Evolutionary conservation across 2,329 filamentous ascomycete species (phyloP), one percentile per base, ranked within the genome.

Genomic region (Alternaria dauci): DNA sequence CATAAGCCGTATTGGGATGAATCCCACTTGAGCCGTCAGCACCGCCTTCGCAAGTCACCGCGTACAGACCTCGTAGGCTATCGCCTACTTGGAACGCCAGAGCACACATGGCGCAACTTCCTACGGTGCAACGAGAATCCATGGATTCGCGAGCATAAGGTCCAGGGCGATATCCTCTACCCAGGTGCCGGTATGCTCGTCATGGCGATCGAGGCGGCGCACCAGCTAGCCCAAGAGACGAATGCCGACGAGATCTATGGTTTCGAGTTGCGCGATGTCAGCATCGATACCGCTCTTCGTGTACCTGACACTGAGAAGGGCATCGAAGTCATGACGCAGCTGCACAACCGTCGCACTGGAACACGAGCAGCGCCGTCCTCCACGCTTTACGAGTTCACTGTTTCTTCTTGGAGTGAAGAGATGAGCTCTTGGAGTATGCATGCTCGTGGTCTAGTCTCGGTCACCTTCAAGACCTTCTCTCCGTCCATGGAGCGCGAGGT

Each of bases 101-200:
- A 57, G 34, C 53, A 47, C 39, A 46, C 30, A 34, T 58, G 62
- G 66, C 41, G 57, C n/a, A 67, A 62, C 48, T 54, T 56, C 16
- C 18, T 69, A 5, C 46, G 55, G 11, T 41, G 57, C 23, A 41
- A 53, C 9, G 59, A 61, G 7, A 41, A 66, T 4, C 53, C 58
- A 2, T 70, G 68, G 68, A 36, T 69, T 3, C 20, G 39, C 8
- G 68, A 65, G 43, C 68, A 70, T 42, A 46, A 46, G 1, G 32
- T 71, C 11, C 30, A 64, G 8, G 59, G 60, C 8, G 69, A 78
- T 7, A 67, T 80, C 1, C 66, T 85, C 2, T 83, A 82, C 42
- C 83, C 83, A 0, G 78, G 67, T 1, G 79, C 82, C 0, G 82
- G 76, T 0, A 83, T 81, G 55, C 56, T 84, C 2, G 72, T 75